Conservation (phyloP, 176 grass and related monocot species). For the Aegilops tauschii region DNA sequence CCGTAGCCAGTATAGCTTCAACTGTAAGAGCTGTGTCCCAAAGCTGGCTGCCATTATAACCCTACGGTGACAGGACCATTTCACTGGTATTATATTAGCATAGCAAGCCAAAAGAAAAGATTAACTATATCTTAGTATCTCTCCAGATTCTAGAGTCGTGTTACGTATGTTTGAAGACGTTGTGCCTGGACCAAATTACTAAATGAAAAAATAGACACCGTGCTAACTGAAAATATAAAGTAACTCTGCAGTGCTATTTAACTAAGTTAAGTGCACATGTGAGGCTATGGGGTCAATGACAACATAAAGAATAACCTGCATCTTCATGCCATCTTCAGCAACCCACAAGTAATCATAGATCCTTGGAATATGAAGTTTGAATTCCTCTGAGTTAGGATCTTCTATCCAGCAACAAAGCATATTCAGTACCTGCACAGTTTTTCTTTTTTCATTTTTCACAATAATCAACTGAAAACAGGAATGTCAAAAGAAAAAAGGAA, state of each 20-base stretch:
- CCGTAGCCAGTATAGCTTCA: constrained; percentile 75
- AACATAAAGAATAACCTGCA: constrained; percentile 55
- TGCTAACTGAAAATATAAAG: background rate
- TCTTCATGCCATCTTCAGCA: constrained; percentile 99
- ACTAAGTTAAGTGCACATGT: background rate
- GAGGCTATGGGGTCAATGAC: background rate
- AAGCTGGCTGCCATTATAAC: constrained; percentile 85
- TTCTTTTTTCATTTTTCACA: background rate
- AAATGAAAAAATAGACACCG: background rate
- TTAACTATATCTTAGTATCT: background rate
- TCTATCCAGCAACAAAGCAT: constrained; percentile 94
- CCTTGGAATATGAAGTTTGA: constrained; percentile 78
- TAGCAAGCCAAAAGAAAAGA: background rate
- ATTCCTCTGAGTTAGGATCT: constrained; percentile 81
- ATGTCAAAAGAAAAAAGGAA: background rate
- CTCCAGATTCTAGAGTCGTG: background rate
- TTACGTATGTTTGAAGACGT: no score
- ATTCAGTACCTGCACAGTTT: constrained; percentile 61
- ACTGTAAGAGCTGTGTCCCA: constrained; percentile 81
- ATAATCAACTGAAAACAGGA: background rate
- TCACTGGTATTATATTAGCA: background rate
- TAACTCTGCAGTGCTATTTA: constrained; percentile 6
- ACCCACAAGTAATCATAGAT: constrained; percentile 78
- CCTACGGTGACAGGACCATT: constrained; percentile 31
- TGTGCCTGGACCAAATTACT: background rate